These are phyloP conservation scores for Botrytis elliptica DNA, from an alignment of 2,329 filamentous ascomycete genomes.

Conservation along the genomic window DNA sequence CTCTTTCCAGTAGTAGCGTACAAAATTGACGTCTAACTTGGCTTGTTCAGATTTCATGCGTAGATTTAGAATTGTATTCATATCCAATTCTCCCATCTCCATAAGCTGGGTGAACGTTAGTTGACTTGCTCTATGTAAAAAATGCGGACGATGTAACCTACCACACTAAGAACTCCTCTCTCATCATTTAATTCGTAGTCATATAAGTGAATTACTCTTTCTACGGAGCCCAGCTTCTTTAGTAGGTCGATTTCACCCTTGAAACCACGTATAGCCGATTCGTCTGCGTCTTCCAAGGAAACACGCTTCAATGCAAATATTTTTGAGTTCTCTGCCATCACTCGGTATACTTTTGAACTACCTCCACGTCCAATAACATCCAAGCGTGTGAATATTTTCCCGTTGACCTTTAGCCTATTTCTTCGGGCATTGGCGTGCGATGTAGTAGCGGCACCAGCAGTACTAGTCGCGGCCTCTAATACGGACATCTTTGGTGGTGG, in stretches of 20 bases:
- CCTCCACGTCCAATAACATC: slow-evolving; percentile 91
- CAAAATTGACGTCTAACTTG: slow-evolving; percentile 82
- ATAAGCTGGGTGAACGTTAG: slow-evolving; percentile 62
- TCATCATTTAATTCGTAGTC: slow-evolving; percentile 94
- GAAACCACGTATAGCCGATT: slow-evolving; percentile 77
- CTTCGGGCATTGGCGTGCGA: slow-evolving; percentile 68
- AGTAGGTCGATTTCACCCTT: slow-evolving; percentile 95
- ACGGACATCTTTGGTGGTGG: slow-evolving; percentile 94
- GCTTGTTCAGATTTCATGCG: slow-evolving; percentile 70
- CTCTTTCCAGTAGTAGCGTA: slow-evolving; percentile 98
- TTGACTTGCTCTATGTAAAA: neutral
- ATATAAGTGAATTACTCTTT: slow-evolving; percentile 84
- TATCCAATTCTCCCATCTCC: slow-evolving; percentile 94
- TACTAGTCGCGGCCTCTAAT: slow-evolving; percentile 83
- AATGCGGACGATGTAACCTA: slow-evolving; percentile 44
- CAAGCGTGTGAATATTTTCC: slow-evolving; percentile 83
- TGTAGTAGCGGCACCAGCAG: slow-evolving; percentile 75
- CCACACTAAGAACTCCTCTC: slow-evolving; percentile 82
- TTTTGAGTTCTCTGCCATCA: slow-evolving; percentile 95
- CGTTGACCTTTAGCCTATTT: slow-evolving; percentile 83
- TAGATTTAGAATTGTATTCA: slow-evolving; percentile 79
- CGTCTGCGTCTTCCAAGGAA: slow-evolving; percentile 85
- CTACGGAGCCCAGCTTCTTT: slow-evolving; percentile 75
- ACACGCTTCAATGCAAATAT: slow-evolving; percentile 94
- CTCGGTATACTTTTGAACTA: slow-evolving; percentile 90